Percentiles rank a stretch among this genome's conserved stretches.
Conservation (phyloP, 257 asterid genomes). For the Ajuga chamaepitys region DNA sequence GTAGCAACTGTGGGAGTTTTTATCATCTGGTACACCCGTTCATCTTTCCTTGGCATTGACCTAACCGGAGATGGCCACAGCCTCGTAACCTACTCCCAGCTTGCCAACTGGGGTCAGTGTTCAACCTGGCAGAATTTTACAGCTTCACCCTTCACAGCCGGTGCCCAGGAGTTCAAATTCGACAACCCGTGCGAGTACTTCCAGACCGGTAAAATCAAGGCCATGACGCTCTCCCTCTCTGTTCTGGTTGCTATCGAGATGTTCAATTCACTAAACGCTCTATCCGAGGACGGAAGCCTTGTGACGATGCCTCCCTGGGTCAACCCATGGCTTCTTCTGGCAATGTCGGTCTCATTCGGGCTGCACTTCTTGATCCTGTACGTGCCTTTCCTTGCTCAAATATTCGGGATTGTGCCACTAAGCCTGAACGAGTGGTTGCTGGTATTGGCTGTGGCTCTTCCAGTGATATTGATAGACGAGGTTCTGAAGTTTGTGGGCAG, state of each 20-base stretch:
- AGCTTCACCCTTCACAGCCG: conserved; percentile 84
- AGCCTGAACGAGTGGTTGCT: conserved; percentile 84
- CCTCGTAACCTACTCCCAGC: conserved; percentile 81
- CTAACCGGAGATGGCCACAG: conserved; percentile 86
- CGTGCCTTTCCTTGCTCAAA: conserved; percentile 86
- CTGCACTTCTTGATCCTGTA: conserved; percentile 89
- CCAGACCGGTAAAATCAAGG: conserved; percentile 84
- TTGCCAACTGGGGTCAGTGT: conserved; percentile 94
- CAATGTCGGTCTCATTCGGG: conserved; percentile 92
- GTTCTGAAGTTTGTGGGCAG: conserved; percentile 84
- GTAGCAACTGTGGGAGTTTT: conserved; percentile 90
- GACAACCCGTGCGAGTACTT: conserved; percentile 87
- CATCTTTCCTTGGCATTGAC: conserved; percentile 92
- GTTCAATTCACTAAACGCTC: conserved; percentile 94
- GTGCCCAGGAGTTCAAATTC: conserved; percentile 42
- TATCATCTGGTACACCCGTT: conserved; percentile 79
- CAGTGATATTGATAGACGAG: conserved; percentile 83
- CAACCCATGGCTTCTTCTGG: conserved; percentile 92
- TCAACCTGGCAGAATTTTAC: conserved; percentile 72
- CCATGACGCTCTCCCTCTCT: conserved; percentile 92
- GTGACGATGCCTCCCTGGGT: conserved; percentile 98
- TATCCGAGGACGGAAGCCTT: conserved; percentile 97
- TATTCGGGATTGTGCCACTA: conserved; percentile 86
- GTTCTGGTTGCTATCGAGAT: conserved; percentile 93
- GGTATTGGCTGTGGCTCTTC: conserved; percentile 72